Base-by-base conservation (phyloP, 2,329 filamentous ascomycete genomes). In the Sarocladium oryzae region DNA sequence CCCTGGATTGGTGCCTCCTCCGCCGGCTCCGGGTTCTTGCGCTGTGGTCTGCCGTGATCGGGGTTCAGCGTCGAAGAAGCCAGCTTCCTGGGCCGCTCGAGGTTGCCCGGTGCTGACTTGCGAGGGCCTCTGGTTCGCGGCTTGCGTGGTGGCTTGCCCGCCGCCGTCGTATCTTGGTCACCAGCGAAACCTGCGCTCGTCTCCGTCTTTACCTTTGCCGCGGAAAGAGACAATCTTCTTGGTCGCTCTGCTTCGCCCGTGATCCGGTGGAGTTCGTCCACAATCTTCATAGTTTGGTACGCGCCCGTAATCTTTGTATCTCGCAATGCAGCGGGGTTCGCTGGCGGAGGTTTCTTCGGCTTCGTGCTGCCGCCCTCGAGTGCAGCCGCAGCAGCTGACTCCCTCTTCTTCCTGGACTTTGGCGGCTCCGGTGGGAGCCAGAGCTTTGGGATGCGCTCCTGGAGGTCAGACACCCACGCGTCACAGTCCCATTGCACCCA, bases 401-500 rank as follows among this genome's bases (percentile, higher is more conserved):
- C 46, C 20, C 46, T 51, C 52, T 40, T 57, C 40, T 48, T 46
- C 20, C 23, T 35, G 16, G 21, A 23, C 30, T 33, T 33, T 7
- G 43, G 11, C 35, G 37, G 51, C 41, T 51, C 43, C 41, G 50
- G 48, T 68, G 15, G 56, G 8, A 15, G 58, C 81, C 82, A 86
- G 3, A 86, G 68, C 45, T 76, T 74, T 2, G 81, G 77, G 52
- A 83, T 75, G 50, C 79, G 76, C 49, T 68, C 66, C 54, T 77
- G 79, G 51, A 88, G 62, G 59, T 87, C 82, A 9, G 74, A 65
- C 1, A 88, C 84, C 85, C 85, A 89, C 3, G 79, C 79, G 57
- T 89, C 85, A 54, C 85, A 88, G 59, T 88, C 85, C 84, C 84
- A 87, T 55, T 85, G 76, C 1, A 89, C 76, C 79, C 84, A 88